Evolutionary conservation across 805 yeast species (phyloP), one percentile per base, ranked within the genome.

Genomic region (Kuraishia capsulata): DNA sequence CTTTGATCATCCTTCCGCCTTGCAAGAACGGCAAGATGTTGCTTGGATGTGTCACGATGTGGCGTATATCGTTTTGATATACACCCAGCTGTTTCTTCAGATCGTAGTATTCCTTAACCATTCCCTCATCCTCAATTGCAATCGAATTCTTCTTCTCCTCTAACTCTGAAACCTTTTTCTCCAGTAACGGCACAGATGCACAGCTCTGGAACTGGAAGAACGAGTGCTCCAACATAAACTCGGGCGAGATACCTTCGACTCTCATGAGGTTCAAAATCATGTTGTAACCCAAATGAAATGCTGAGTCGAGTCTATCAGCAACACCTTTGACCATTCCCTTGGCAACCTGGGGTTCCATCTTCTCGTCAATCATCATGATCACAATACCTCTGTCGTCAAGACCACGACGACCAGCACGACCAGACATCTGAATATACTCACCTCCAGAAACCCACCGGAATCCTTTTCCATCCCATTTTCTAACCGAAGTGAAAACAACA

Each of bases 381-480:
- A 92, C 99, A 60, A 92, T 88, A 65, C 99, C 99, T 0, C 84
- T 86, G 17, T 78, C 64, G 64, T 92, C 98, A 46, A 92, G 64
- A 26, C 98, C 98, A 67, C 98, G 78, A 63, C 98, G 78, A 43
- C 98, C 98, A 0, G 98, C 98, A 59, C 98, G 75, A 33, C 98
- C 98, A 0, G 97, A 89, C 98, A 92, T 92, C 65, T 92, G 99
- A 55, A 92, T 92, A 62, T 92, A 92, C 64, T 92, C 99, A 67
- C 99, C 99, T 42, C 98, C 98, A 40, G 96, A 85, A 24, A 92
- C 97, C 98, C 98, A 92, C 63, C 99, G 79, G 70, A 90, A 88
- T 16, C 90, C 95, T 45, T 76, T 78, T 51, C 98, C 98, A 64
- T 92, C 99, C 95, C 97, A 92, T 59, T 92, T 92, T 56, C 98